Conservation (phyloP, 768 basidiomycete genomes). For the Zangia roseola region DNA sequence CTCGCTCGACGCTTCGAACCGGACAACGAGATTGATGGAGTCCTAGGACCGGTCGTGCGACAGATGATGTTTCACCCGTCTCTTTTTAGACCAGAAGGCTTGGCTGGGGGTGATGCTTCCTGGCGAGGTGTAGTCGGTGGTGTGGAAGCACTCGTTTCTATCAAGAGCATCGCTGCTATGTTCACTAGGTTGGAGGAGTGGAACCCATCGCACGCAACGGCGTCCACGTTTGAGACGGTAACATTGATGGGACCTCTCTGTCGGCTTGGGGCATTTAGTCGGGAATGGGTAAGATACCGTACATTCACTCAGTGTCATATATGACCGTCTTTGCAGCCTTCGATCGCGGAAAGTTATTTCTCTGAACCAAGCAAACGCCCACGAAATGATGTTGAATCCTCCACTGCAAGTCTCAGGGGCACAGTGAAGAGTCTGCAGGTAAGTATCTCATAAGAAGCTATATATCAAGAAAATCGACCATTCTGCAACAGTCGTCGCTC, state of each 20-base stretch:
- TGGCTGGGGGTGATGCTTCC: conserved; percentile 67
- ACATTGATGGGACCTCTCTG: conserved; percentile 84
- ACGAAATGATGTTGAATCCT: conserved; percentile 73
- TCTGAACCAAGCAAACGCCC: conserved; percentile 78
- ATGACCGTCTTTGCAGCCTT: conserved; percentile 49
- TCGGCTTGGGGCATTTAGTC: conserved; percentile 80
- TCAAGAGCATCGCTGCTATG: conserved; percentile 83
- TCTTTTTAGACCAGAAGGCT: conserved; percentile 62
- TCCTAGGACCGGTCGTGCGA: conserved; percentile 74
- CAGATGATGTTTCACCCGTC: conserved; percentile 63
- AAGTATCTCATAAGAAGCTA: conserved; percentile 3
- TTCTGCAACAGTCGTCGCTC: conserved; percentile 48
- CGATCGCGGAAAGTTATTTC: conserved; percentile 77
- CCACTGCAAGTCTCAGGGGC: conserved; percentile 81
- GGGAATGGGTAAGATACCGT: conserved; percentile 72
- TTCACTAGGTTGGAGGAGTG: conserved; percentile 74
- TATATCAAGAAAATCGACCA: background rate
- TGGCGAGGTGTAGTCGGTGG: conserved; percentile 90
- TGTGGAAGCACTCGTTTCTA: conserved; percentile 72
- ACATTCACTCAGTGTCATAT: background rate
- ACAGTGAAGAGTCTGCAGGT: conserved; percentile 86
- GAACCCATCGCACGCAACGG: conserved; percentile 60
- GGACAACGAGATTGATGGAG: conserved; percentile 70
- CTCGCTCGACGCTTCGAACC: conserved; percentile 78
- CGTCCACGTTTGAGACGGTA: conserved; percentile 57